Conservation (phyloP, 2,329 filamentous ascomycete species). For the Paecilomyces niveus region DNA sequence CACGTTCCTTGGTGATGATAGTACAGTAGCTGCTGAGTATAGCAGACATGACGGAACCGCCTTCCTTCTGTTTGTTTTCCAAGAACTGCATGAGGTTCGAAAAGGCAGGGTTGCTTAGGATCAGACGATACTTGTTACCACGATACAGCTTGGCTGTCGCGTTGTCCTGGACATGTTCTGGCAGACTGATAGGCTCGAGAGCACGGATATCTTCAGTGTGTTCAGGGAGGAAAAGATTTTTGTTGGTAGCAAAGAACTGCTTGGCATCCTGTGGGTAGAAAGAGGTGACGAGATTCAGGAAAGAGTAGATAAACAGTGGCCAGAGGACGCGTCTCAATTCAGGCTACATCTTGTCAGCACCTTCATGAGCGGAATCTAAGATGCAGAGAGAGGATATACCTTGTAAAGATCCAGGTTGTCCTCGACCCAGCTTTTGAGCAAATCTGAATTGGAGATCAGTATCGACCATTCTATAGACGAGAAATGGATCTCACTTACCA, state of each 20-base stretch:
- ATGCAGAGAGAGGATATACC: constrained; percentile 35
- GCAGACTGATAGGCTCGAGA: constrained; percentile 66
- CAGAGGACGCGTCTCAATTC: constrained; percentile 83
- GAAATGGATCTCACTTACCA: constrained; percentile 28
- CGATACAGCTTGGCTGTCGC: constrained; percentile 72
- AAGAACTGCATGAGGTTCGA: constrained; percentile 80
- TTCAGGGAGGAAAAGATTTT: constrained; percentile 63
- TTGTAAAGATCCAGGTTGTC: constrained; percentile 93
- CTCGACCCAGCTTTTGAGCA: constrained; percentile 77
- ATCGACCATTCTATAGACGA: constrained; percentile 10
- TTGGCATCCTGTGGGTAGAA: constrained; percentile 66
- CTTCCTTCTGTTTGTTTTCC: constrained; percentile 75
- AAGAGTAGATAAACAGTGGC: constrained; percentile 93
- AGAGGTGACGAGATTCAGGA: constrained; percentile 68
- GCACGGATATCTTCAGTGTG: constrained; percentile 74
- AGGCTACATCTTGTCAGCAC: constrained; percentile 46
- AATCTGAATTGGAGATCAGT: constrained; percentile 34
- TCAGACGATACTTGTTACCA: constrained; percentile 80
- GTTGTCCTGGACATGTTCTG: constrained; percentile 73
- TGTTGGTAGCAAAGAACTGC: constrained; percentile 63
- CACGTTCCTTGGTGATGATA: constrained; percentile 53
- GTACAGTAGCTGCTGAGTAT: constrained; percentile 60
- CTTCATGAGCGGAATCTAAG: neutral
- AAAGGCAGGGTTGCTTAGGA: constrained; percentile 78
- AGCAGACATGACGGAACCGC: constrained; percentile 69